Evolutionary conservation across 768 basidiomycete species (phyloP).

Genomic region (Tricholoma sp.): DNA sequence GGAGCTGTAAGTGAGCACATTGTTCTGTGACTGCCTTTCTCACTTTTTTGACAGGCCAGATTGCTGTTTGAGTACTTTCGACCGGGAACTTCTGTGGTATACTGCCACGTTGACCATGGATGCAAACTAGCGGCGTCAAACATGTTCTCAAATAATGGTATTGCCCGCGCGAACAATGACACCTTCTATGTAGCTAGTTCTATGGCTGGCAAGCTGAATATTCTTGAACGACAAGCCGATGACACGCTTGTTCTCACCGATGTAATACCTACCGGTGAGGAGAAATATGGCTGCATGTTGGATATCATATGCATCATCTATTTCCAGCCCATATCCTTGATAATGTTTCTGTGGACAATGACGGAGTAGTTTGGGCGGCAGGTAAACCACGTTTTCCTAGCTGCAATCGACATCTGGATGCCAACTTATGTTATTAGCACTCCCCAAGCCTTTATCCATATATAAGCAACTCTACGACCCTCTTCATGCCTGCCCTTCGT

Average conservation of each 20-base stretch:
- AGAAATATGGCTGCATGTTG: not conserved
- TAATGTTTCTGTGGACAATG: conserved; percentile 54
- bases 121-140: conserved; percentile 55
- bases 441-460: conserved; percentile 34
- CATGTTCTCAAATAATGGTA: conserved; percentile 59
- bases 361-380: conserved; percentile 61
- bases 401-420: not conserved
- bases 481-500: conserved; percentile 36
- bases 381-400: conserved; percentile 28
- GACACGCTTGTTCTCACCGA: conserved; percentile 53
- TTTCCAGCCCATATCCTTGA: conserved; percentile 47
- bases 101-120: conserved; percentile 54
- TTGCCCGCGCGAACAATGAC: conserved; percentile 50
- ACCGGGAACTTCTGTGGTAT: conserved; percentile 49
- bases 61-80: conserved; percentile 18
- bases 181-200: conserved; percentile 57
- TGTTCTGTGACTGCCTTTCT: not conserved
- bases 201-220: conserved; percentile 37
- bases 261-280: conserved; percentile 46
- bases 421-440: conserved; percentile 24
- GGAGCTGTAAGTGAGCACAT: conserved; percentile 38
- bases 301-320: not conserved
- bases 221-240: conserved; percentile 57
- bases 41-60: conserved; percentile 6
- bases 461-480: conserved; percentile 39